A percentile compares a stretch with the other conserved stretches of the same genome.
These are phyloP conservation scores for Chlorella vulgaris DNA, from an alignment of 139 green algal genomes.

Conservation along the genomic window DNA sequence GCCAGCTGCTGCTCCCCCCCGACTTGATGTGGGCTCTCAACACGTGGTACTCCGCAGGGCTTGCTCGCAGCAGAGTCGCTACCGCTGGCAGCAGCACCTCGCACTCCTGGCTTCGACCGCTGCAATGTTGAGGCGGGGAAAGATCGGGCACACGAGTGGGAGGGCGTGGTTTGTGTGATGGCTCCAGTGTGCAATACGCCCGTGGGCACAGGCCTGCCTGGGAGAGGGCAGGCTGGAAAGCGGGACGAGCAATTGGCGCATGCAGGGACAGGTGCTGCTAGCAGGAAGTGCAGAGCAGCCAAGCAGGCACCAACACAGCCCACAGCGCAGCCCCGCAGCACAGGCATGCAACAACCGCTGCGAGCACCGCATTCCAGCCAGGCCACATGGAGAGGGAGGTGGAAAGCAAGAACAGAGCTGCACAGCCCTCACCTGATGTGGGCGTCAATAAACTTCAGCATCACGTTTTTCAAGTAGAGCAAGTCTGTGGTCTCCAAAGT, in stretches of 20 bases:
- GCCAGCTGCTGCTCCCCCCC: slow-evolving; percentile 21
- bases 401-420: not conserved
- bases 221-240: too few species aligned
- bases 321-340: too few species aligned
- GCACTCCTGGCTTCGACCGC: slow-evolving; percentile 37
- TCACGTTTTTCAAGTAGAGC: slow-evolving; percentile 46
- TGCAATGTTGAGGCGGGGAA: not conserved
- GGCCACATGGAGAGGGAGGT: not conserved
- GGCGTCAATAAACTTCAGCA: slow-evolving; percentile 42
- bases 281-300: too few species aligned
- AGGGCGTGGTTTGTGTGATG: not conserved
- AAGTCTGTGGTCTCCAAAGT: slow-evolving; percentile 37
- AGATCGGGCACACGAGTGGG: too few species aligned
- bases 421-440: slow-evolving; percentile 6
- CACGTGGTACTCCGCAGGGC: slow-evolving; percentile 27
- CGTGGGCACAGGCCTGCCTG: too few species aligned
- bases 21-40: slow-evolving; percentile 9
- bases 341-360: too few species aligned
- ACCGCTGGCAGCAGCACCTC: slow-evolving; percentile 48
- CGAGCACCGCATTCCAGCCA: not conserved
- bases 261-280: too few species aligned
- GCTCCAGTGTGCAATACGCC: not conserved
- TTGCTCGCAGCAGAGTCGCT: slow-evolving; percentile 32
- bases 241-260: too few species aligned
- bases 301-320: too few species aligned